Conservation (phyloP, 257 asterid species). For the Nicotiana benthamiana region DNA sequence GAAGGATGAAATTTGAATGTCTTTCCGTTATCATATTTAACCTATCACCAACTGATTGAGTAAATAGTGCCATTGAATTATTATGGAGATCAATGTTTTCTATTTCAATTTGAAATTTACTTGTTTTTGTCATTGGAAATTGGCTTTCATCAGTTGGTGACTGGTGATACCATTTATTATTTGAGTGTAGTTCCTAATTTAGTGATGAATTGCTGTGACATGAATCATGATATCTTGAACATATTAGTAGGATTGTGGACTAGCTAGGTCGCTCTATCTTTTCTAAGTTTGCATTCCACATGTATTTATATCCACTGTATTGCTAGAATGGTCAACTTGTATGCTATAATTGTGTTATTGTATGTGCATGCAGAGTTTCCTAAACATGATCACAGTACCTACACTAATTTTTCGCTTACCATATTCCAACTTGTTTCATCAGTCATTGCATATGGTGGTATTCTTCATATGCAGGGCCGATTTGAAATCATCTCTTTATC, state of each 20-base stretch:
- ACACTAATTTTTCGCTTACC: not conserved
- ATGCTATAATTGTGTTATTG: not conserved
- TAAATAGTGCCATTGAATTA: not conserved
- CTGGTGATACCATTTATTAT: not conserved
- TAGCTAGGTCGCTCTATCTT: not conserved
- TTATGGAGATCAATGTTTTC: not conserved
- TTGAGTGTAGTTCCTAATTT: not conserved
- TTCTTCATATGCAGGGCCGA: slow-evolving; percentile 49
- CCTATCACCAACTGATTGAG: not conserved
- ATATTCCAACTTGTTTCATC: not conserved
- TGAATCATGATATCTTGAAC: not conserved
- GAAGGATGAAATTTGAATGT: not conserved
- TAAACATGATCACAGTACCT: not conserved
- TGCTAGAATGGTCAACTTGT: not conserved
- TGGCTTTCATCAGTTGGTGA: not conserved
- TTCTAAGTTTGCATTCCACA: not conserved
- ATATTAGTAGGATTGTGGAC: not conserved
- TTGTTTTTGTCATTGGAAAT: not conserved
- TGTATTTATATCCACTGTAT: not conserved
- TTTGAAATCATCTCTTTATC: slow-evolving; percentile 68
- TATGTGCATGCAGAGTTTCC: not conserved
- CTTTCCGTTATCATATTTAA: not conserved
- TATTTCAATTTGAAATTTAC: not conserved
- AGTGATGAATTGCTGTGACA: not conserved
- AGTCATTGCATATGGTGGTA: not conserved